These are phyloP conservation scores for Penicillium sp. DNA, from an alignment of 2,329 filamentous ascomycete species.

Conservation along the genomic window DNA sequence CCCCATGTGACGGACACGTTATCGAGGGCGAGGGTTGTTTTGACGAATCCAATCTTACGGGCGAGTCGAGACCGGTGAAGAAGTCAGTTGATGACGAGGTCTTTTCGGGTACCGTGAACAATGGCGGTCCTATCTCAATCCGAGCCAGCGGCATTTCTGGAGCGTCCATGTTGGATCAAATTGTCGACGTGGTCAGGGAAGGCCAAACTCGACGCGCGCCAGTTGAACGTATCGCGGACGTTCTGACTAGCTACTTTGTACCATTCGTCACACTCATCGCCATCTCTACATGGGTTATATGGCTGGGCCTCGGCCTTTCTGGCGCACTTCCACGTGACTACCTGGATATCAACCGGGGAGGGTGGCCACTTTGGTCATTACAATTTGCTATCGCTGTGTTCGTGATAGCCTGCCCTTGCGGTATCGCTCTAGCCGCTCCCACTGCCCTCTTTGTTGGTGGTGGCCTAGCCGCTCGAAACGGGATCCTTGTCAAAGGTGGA, in stretches of 20 bases:
- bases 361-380: constrained; percentile 53
- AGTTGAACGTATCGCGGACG: constrained; percentile 45
- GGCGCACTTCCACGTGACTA: constrained; percentile 49
- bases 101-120: constrained; percentile 46
- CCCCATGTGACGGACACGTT: constrained; percentile 77
- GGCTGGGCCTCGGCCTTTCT: constrained; percentile 44
- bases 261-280: constrained; percentile 47
- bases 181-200: constrained; percentile 47
- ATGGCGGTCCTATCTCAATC: constrained; percentile 42
- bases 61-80: constrained; percentile 44
- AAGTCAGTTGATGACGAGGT: constrained; percentile 43
- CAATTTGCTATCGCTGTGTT: constrained; percentile 76
- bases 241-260: constrained; percentile 47
- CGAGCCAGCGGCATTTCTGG: constrained; percentile 43
- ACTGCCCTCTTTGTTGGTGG: constrained; percentile 81
- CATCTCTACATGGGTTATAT: constrained; percentile 44
- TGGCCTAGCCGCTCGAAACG: constrained; percentile 39
- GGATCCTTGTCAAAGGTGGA: constrained; percentile 77
- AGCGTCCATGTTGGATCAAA: constrained; percentile 48
- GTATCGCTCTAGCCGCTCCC: constrained; percentile 74
- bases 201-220: constrained; percentile 47
- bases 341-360: constrained; percentile 45
- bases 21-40: constrained; percentile 61
- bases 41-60: constrained; percentile 83
- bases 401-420: constrained; percentile 80